Percentiles rank a stretch among this genome's conserved stretches.
phyloP scores from a whole-genome alignment of 1,284 basidiomycete genomes.

The Retiboletus flavoniger region DNA sequence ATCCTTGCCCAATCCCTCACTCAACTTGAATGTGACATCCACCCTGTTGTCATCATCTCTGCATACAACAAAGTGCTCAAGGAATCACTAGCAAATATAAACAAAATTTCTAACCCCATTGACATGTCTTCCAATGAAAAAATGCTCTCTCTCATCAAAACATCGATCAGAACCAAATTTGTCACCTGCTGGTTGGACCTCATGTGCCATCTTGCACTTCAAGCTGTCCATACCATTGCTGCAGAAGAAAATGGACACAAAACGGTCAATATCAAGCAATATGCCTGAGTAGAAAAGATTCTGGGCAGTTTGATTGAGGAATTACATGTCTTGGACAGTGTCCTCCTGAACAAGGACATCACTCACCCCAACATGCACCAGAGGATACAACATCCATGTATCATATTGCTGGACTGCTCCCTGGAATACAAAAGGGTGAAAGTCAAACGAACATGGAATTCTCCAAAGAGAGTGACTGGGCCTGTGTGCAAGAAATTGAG shows the following conservation, averaged over 20 bases:
- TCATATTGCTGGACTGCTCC: constrained; percentile 92
- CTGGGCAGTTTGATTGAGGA: constrained; percentile 98
- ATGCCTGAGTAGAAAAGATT: constrained; percentile 96
- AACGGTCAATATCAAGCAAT: constrained; percentile 97
- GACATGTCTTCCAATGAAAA: constrained; percentile 84
- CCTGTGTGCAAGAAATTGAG: constrained; percentile 90
- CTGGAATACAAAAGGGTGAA: constrained; percentile 99
- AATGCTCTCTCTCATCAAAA: constrained; percentile 98
- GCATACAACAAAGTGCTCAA: constrained; percentile 96
- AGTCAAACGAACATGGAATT: constrained; percentile 99
- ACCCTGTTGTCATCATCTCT: constrained; percentile 98
- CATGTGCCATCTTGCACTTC: constrained; percentile 94
- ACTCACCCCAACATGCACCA: constrained; percentile 97
- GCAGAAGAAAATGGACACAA: constrained; percentile 63
- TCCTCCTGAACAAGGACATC: constrained; percentile 99
- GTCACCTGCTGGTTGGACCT: constrained; percentile 95
- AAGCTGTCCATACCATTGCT: constrained; percentile 86
- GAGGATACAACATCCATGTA: constrained; percentile 86
- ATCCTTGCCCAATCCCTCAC: constrained; percentile 95
- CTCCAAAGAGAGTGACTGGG: constrained; percentile 92
- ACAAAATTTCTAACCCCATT: constrained; percentile 87
- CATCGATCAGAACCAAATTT: constrained; percentile 99
- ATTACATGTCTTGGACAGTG: constrained; percentile 82
- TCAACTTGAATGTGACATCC: constrained; percentile 93
- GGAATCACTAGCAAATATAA: constrained; percentile 86